A percentile compares a stretch with the other conserved stretches of the same genome.
Conservation (phyloP, 768 basidiomycete genomes). For the Sporobolomyces phaffii region DNA sequence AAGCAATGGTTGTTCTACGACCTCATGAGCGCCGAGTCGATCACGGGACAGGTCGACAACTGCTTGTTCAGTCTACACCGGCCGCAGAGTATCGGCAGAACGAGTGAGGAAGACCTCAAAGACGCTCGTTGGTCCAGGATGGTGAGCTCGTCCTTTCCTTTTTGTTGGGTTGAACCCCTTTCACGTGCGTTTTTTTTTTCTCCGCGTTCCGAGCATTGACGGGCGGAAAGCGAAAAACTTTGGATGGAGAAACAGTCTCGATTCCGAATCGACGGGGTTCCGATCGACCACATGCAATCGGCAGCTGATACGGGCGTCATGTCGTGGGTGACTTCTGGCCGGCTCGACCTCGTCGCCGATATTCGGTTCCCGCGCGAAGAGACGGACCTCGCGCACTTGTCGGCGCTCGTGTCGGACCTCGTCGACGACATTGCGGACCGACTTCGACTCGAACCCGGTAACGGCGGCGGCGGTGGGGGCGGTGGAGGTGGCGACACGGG, state of each 20-base stretch:
- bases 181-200: background rate
- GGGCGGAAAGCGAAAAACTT: background rate
- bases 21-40: constrained; percentile 83
- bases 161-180: too few species aligned
- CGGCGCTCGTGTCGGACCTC: constrained; percentile 79
- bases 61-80: constrained; percentile 93
- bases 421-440: constrained; percentile 69
- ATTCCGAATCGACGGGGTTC: constrained; percentile 92
- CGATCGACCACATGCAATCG: constrained; percentile 87
- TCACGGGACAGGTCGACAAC: constrained; percentile 96
- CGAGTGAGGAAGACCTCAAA: constrained; percentile 74
- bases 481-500: too few species aligned
- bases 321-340: constrained; percentile 96
- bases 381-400: constrained; percentile 50
- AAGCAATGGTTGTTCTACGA: constrained; percentile 97
- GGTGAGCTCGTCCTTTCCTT: too few species aligned
- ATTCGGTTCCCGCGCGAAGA: constrained; percentile 80
- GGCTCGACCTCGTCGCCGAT: constrained; percentile 91
- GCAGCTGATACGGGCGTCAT: constrained; percentile 75
- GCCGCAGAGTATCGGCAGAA: constrained; percentile 89
- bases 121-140: constrained; percentile 81
- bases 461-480: background rate
- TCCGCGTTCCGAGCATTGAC: background rate
- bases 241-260: constrained; percentile 64
- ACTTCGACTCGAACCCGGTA: constrained; percentile 15